Base-by-base conservation (phyloP, 2,329 filamentous ascomycete genomes). In the Fusarium keratoplasticum region DNA sequence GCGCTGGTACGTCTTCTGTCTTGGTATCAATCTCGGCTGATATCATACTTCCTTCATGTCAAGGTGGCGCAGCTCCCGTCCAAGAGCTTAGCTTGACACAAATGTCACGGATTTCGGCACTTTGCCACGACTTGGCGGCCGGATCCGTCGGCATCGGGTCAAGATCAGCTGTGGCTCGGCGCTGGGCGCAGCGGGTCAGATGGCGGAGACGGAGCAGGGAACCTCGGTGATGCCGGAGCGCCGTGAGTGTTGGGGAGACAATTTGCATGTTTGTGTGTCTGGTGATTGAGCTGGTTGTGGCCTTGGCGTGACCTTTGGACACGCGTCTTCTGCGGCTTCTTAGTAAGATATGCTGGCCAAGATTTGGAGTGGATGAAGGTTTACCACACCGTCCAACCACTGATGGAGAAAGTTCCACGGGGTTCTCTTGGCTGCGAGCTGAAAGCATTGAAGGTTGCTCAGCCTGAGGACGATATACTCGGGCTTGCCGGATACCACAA, bases 61-160 rank as follows among this genome's bases (percentile, higher is more conserved):
- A 59, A 60, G 27, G 71, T 75, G 72, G 72, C 72, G 66, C 72
- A 75, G 62, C 22, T 27, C 16, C 59, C 50, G n/a, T 50, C 58
- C 29, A 35, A 27, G 16, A 29, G 33, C 18, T 40, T 52, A n/a
- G 18, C 14, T 27, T n/a, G 14, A 18, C 20, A n/a, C 42, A 31
- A n/a, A 22, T n/a, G 38, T 18, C 31, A 44, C 42, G 69, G 31
- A 25, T 55, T 50, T 75, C 72, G 69, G 72, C 65, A 64, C 35
- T 69, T 20, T 47, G 44, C 65, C 13, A 38, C 6, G n/a, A 75
- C 70, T 75, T 75, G 72, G 72, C 72, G 42, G 38, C 61, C 72
- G 72, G 72, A 73, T 73, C 66, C 61, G 67, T 73, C 72, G 72
- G 72, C 70, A 71, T 33, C 13, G n/a, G 33, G 18, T 22, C 60